Percentiles rank a stretch among this genome's conserved stretches.
phyloP scores from a whole-genome alignment of 805 yeast species.

The Candida silvicultrix region DNA sequence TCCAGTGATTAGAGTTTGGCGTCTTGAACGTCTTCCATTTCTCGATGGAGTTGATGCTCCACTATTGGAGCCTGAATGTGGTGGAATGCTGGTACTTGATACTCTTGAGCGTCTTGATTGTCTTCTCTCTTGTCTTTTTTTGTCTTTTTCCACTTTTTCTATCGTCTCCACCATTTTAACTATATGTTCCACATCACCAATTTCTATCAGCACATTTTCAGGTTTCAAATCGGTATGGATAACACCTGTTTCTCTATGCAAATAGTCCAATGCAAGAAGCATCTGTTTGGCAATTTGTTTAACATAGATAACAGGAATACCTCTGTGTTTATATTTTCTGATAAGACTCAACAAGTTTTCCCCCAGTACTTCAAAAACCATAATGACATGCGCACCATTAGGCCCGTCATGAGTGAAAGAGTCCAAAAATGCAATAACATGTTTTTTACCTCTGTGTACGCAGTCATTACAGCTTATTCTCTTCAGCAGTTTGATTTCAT shows the following conservation, averaged over 20 bases:
- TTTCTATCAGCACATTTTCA: conserved; percentile 70
- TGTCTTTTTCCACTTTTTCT: conserved; percentile 43
- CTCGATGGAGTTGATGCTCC: conserved; percentile 19
- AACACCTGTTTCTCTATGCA: conserved; percentile 68
- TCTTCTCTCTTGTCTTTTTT: conserved; percentile 34
- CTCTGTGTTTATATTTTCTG: conserved; percentile 68
- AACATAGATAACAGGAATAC: conserved; percentile 71
- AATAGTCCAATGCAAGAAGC: conserved; percentile 61
- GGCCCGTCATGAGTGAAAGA: conserved; percentile 83
- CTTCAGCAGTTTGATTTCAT: conserved; percentile 78
- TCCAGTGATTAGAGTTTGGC: conserved; percentile 77
- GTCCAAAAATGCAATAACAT: conserved; percentile 76
- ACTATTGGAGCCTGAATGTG: conserved; percentile 9
- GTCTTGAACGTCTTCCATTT: conserved; percentile 43
- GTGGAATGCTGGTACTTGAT: conserved; percentile 6
- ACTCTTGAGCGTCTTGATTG: conserved; percentile 23
- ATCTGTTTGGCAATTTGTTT: conserved; percentile 80
- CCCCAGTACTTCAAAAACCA: conserved; percentile 97
- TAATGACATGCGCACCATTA: conserved; percentile 88
- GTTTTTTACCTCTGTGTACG: conserved; percentile 74
- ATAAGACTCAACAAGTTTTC: conserved; percentile 86
- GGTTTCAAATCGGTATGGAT: conserved; percentile 73
- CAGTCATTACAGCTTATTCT: conserved; percentile 57
- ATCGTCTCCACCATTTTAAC: conserved; percentile 59
- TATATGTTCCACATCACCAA: conserved; percentile 77